Evolutionary conservation across 2,329 filamentous ascomycete species (phyloP).

Genomic region (Pyrenochaeta sp.): DNA sequence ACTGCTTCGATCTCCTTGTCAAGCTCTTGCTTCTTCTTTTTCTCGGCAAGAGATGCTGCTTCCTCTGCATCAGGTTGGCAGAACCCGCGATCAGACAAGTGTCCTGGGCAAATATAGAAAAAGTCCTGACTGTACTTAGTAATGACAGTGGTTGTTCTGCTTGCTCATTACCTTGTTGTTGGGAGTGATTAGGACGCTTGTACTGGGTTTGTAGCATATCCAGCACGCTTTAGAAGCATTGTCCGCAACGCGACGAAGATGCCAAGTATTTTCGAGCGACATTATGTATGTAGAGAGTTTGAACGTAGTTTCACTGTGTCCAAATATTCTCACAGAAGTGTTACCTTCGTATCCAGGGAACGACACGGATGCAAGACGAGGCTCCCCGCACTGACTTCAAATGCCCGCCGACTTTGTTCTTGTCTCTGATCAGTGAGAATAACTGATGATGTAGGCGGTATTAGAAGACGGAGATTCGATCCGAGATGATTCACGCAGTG

Average conservation of each 20-base stretch:
- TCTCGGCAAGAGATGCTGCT: constrained; percentile 63
- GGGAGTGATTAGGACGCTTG: constrained; percentile 85
- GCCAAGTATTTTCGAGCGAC: constrained; percentile 76
- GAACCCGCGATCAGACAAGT: constrained; percentile 84
- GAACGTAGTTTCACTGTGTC: background rate
- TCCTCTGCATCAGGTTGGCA: constrained; percentile 76
- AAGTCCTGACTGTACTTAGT: constrained; percentile 67
- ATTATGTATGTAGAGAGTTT: constrained; percentile 1
- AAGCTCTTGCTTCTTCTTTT: constrained; percentile 60
- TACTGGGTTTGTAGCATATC: constrained; percentile 88
- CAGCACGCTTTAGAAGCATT: constrained; percentile 84
- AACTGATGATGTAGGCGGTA: too few relatives aligned
- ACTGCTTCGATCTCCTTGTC: constrained; percentile 58
- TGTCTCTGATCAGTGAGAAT: too few relatives aligned
- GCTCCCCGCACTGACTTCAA: too few relatives aligned
- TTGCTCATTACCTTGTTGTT: constrained; percentile 76
- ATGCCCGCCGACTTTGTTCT: too few relatives aligned
- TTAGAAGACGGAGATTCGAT: too few relatives aligned
- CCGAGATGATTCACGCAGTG: too few relatives aligned
- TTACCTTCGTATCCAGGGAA: too few relatives aligned
- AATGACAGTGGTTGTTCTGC: background rate
- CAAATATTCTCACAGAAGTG: too few relatives aligned
- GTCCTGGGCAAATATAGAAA: constrained; percentile 87
- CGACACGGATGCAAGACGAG: too few relatives aligned
- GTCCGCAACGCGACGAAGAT: constrained; percentile 86